Base-by-base conservation (phyloP, 176 grass and related monocot species). In the Ampelocalamus luodianensis region DNA sequence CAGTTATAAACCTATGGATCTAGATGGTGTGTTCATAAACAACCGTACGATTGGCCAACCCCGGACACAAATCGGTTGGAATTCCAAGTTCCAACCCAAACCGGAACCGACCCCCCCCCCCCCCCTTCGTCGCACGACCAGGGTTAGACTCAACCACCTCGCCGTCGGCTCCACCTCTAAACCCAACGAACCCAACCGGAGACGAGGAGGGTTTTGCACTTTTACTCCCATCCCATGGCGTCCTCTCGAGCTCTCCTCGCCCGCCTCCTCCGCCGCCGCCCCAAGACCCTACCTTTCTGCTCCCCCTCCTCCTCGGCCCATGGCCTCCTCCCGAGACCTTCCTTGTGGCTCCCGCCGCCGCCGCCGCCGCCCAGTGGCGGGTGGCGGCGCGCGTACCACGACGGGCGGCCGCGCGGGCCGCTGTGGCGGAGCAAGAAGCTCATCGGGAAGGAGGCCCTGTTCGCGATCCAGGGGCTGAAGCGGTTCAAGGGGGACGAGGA, bases 341-440 rank as follows among this genome's bases (percentile, higher is more conserved):
- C 67, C 2, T 13, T 17, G 58, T 27, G 53, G 18, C 78, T 59
- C 11, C 18, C 63, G n/a, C 61, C 62, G 32, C 69, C 29, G 29
- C 69, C 29, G 29, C 29, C 45, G 3, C 23, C 44, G 0, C 59
- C 48, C 22, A 50, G 43, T 32, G 48, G 72, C 32, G 59, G 54
- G 29, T 68, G 84, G 89, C 49, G 79, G 66, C 79, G 84, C 74
- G 74, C 36, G 55, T 95, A 86, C 89, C 91, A 94, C 70, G 96
- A 98, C 38, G 93, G 96, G 73, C 87, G 96, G 18, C 96, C 96
- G 42, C 88, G 96, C 18, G 96, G 96, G 5, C 96, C 96, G 26
- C 89, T 98, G 36, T 98, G 96, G 96, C 79, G 93, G 68, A 94
- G 93, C 40, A 98, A 98, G 88, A 98, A 98, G 90, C 44, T 98